Evolutionary conservation across 331 rosid genomes (phyloP).

Genomic region (Ulmus americana): DNA sequence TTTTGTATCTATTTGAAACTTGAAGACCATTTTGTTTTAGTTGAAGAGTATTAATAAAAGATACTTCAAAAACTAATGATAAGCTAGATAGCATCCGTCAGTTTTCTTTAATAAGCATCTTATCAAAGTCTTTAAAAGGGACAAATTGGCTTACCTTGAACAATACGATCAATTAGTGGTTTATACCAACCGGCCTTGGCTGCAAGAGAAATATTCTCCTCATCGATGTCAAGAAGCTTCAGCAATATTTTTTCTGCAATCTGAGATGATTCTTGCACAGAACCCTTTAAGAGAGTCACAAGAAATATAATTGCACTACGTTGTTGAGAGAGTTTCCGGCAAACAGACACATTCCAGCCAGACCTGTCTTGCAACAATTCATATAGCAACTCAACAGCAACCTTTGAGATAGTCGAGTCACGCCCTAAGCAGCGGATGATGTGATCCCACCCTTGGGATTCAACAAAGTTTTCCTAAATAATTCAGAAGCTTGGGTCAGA

Average conservation of each 20-base stretch:
- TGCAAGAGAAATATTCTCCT: slow-evolving; percentile 43
- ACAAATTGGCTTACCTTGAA: slow-evolving; percentile 41
- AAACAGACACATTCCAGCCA: slow-evolving; percentile 56
- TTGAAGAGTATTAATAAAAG: not conserved
- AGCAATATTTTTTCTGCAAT: slow-evolving; percentile 53
- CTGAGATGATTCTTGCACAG: slow-evolving; percentile 46
- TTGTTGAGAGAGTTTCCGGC: slow-evolving; percentile 55
- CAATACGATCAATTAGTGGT: slow-evolving; percentile 56
- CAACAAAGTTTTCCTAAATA: slow-evolving; percentile 53
- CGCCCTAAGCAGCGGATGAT: slow-evolving; percentile 52
- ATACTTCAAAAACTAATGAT: not conserved
- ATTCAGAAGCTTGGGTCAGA: slow-evolving; percentile 17
- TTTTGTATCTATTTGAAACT: not conserved
- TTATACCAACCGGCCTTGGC: slow-evolving; percentile 70
- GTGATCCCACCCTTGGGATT: slow-evolving; percentile 60
- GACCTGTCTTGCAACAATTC: slow-evolving; percentile 60
- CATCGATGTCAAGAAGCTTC: slow-evolving; percentile 55
- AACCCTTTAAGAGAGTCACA: slow-evolving; percentile 44
- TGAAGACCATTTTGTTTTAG: not conserved
- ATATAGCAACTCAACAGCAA: slow-evolving; percentile 50
- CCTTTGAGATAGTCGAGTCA: slow-evolving; percentile 49
- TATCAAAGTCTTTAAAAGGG: slow-evolving; percentile 5
- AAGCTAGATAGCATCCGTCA: not conserved
- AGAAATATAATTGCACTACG: slow-evolving; percentile 46
- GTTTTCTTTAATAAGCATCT: not conserved